Evolutionary conservation across 148 eudicot genomes (phyloP), one percentile per base, ranked within the genome.

Genomic region (Persicaria tinctoria): DNA sequence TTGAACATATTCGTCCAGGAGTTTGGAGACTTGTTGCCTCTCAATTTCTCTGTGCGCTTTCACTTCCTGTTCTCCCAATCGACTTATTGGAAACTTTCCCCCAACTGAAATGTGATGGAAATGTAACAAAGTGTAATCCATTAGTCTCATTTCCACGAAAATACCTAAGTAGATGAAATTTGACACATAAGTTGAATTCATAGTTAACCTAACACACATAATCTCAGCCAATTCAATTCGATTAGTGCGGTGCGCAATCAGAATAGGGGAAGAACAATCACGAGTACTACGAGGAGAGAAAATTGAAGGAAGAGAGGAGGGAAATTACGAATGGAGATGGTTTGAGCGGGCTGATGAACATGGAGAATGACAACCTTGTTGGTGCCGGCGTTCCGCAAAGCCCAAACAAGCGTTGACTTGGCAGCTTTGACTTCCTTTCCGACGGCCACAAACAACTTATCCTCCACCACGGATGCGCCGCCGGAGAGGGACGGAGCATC

Each of bases 251-350:
- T n/a, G 23, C 17, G 5, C 11, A 55, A 55, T 55, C 5, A 55
- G 59, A 55, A 23, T 23, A 12, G 32, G 66, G 2, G 8, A 14
- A 63, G 16, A 63, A 23, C 27, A 23, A 23, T 23, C 27, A 23
- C 27, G 27, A 23, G 27, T 23, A 23, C 27, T 23, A 23, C 27
- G 27, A 23, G 27, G 27, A 23, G n/a, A 72, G 71, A 38, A 53
- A 17, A 38, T 17, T 16, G 5, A 23, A 54, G 45, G 45, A 68
- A 74, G 56, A 5, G 46, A 44, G 18, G 1, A 38, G 50, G 51
- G 51, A 4, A 51, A 76, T 80, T 82, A 85, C 87, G 78, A 78
- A 85, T 85, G 44, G 87, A 81, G 57, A 85, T 74, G 74, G 77
- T 71, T 70, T 80, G 80, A 8, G 82, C 80, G 51, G 87, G 85